Conservation (phyloP, 2,329 filamentous ascomycete species). For the Botrytis hyacinthi region DNA sequence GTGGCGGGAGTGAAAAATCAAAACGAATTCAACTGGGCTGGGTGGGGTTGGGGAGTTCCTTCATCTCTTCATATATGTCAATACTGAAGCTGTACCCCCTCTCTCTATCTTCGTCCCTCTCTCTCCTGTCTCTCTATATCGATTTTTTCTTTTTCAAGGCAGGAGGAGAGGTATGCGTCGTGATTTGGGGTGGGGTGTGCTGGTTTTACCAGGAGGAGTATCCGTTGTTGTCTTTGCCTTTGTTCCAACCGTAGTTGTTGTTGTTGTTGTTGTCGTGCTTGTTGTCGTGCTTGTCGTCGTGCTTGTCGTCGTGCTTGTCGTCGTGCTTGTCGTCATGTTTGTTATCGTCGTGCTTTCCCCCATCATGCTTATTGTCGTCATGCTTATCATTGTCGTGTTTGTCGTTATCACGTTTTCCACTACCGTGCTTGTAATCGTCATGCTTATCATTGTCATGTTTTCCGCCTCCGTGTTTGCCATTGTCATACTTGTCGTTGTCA, state of each 20-base stretch:
- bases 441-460: neutral
- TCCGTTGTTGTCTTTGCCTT: neutral
- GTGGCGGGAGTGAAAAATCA: no score
- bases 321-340: neutral
- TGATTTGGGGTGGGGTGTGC: neutral
- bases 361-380: neutral
- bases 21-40: no score
- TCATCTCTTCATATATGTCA: no score
- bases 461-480: neutral
- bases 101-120: no score
- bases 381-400: neutral
- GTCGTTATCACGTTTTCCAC: no score
- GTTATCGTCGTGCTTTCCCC: fast-evolving
- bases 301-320: fast-evolving
- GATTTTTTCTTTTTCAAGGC: no score
- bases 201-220: neutral
- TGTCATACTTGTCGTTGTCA: neutral
- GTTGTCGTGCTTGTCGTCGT: neutral
- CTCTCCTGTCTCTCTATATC: no score
- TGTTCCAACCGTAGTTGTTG: neutral
- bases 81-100: no score
- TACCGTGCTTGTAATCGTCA: neutral
- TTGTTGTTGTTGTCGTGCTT: neutral
- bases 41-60: no score
- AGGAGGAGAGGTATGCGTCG: neutral